Evolutionary conservation across 495 filamentous ascomycete species (phyloP).

Genomic region (Amphirosellinia nigrospora): DNA sequence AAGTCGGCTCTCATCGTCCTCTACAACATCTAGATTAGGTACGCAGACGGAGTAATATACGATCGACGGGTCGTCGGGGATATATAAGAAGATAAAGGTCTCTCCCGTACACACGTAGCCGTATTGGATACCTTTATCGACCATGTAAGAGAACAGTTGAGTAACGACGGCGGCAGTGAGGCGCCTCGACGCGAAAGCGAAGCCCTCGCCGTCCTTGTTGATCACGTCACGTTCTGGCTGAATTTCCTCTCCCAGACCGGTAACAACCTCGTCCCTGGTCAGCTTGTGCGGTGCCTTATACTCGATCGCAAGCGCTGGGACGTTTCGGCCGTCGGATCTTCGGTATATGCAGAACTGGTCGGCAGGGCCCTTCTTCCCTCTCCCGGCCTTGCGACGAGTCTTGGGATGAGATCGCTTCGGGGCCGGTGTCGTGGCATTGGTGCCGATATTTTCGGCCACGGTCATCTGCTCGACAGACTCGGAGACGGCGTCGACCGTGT

Average conservation of each 20-base stretch:
- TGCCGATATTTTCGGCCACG: conserved; percentile 21
- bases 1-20: conserved; percentile 42
- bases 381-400: conserved; percentile 27
- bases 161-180: conserved; percentile 49
- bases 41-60: conserved; percentile 49
- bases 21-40: conserved; percentile 47
- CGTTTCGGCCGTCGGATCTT: conserved; percentile 35
- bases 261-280: conserved; percentile 34
- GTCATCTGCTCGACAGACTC: conserved; percentile 29
- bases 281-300: conserved; percentile 56
- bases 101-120: conserved; percentile 55
- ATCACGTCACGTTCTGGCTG: conserved; percentile 39
- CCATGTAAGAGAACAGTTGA: conserved; percentile 58
- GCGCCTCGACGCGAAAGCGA: conserved; percentile 33
- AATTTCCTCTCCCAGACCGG: conserved; percentile 40
- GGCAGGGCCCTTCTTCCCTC: conserved; percentile 37
- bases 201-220: conserved; percentile 36
- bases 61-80: conserved; percentile 47
- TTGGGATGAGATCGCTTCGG: conserved; percentile 24
- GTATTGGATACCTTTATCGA: conserved; percentile 48
- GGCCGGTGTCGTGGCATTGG: conserved; percentile 24
- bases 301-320: conserved; percentile 45
- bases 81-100: conserved; percentile 55
- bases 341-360: conserved; percentile 55
- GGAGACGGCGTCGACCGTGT: conserved; percentile 22